These are phyloP conservation scores for Trypanosomatidae sp. DNA, from an alignment of 208 protist genomes.

Conservation along the genomic window DNA sequence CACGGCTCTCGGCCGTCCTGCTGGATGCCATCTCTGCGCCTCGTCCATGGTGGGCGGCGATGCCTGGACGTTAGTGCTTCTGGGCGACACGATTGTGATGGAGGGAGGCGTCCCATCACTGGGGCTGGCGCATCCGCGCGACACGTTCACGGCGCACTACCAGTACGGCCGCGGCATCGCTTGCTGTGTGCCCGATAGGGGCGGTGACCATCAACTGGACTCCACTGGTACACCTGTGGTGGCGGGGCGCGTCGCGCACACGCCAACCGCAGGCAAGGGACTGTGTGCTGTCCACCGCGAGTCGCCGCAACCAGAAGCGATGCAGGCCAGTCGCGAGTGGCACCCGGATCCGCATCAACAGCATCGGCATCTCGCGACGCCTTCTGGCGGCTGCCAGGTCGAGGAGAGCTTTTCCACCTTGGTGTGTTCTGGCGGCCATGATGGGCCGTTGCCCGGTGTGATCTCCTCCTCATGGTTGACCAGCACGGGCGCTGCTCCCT, in stretches of 20 bases:
- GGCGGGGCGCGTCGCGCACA: neutral
- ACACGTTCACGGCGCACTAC: slow-evolving; percentile 45
- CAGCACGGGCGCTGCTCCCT: neutral
- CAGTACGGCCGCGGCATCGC: slow-evolving; percentile 68
- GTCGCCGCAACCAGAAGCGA: slow-evolving; percentile 3
- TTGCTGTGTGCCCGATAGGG: slow-evolving; percentile 38
- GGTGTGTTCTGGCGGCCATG: neutral
- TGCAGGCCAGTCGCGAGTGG: slow-evolving; percentile 1
- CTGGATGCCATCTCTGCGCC: slow-evolving; percentile 20
- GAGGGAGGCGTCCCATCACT: slow-evolving; percentile 64
- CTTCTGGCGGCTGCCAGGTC: neutral
- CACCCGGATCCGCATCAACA: neutral
- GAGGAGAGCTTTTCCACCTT: neutral
- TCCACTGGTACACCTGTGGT: neutral
- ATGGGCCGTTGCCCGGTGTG: neutral
- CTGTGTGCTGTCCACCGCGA: slow-evolving; percentile 8
- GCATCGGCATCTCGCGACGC: neutral
- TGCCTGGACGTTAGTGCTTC: slow-evolving; percentile 40
- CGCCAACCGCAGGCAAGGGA: neutral
- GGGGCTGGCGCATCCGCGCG: slow-evolving; percentile 21
- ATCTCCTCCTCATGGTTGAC: neutral
- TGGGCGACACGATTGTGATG: slow-evolving; percentile 60
- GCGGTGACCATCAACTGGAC: neutral
- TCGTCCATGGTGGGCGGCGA: slow-evolving; percentile 11
- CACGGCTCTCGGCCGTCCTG: slow-evolving; percentile 23